These are phyloP conservation scores for Basipetospora chlamydospora DNA, from an alignment of 2,329 filamentous ascomycete species.

Conservation along the genomic window DNA sequence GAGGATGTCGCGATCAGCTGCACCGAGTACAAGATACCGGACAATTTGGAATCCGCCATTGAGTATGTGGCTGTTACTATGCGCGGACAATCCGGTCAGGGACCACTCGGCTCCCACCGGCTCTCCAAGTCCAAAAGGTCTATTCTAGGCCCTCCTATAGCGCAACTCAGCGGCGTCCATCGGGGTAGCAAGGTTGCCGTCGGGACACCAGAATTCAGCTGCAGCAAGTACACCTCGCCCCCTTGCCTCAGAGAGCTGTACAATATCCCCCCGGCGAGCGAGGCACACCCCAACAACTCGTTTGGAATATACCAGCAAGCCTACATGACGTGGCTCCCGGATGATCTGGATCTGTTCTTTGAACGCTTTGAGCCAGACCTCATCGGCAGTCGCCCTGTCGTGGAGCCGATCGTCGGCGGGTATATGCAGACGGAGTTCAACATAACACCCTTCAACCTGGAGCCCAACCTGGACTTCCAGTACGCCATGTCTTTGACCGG, in stretches of 20 bases:
- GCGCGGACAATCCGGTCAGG: background rate
- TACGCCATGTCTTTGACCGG: background rate
- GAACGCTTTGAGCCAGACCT: background rate
- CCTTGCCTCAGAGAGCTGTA: background rate
- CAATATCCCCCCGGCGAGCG: background rate
- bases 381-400: background rate
- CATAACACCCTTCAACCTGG: background rate
- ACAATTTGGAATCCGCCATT: background rate
- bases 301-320: background rate
- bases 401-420: background rate
- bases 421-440: background rate
- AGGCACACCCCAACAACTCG: slow-evolving; percentile 1
- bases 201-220: background rate
- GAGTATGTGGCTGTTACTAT: background rate
- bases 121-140: background rate
- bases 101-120: background rate
- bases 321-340: background rate
- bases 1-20: background rate
- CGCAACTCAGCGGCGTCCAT: background rate
- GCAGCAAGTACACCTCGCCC: background rate
- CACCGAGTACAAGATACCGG: background rate
- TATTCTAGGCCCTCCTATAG: background rate
- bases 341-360: background rate
- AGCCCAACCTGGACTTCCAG: background rate
- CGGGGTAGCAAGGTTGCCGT: background rate